Conservation (phyloP, 106 monocot genomes). For the Phalaenopsis aphrodite region DNA sequence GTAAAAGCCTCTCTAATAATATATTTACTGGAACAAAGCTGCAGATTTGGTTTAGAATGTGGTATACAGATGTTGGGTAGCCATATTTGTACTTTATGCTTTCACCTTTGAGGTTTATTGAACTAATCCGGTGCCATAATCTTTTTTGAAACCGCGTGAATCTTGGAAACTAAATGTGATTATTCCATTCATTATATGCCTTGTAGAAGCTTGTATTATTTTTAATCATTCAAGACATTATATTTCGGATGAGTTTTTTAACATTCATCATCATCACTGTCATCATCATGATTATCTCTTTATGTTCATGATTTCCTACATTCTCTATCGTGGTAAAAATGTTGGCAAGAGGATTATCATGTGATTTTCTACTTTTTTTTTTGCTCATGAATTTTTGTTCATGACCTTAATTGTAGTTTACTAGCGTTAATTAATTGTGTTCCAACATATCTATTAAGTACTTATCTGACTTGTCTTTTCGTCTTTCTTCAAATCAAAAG, state of each 20-base stretch:
- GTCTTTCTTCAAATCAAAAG: neutral
- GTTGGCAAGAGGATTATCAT: neutral
- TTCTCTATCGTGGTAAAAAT: neutral
- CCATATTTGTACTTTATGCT: neutral
- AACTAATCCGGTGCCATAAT: too few species aligned
- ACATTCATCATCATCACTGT: too few species aligned
- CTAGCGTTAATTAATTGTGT: neutral
- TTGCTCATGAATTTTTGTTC: neutral
- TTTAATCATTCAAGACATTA: too few species aligned
- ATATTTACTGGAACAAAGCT: neutral
- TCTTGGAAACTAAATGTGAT: too few species aligned
- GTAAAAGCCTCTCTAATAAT: neutral
- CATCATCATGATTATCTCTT: too few species aligned
- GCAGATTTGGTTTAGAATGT: neutral
- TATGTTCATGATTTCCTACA: neutral
- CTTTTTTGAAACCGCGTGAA: neutral
- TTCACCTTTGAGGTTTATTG: neutral
- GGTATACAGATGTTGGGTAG: neutral
- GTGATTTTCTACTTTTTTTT: neutral
- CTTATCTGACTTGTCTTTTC: neutral
- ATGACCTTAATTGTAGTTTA: neutral
- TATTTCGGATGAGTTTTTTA: too few species aligned
- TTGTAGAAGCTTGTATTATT: too few species aligned
- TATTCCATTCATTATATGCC: too few species aligned
- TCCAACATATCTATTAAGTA: neutral